Percentiles rank a stretch among this genome's conserved stretches.
phyloP scores from a whole-genome alignment of 2,329 filamentous ascomycete genomes.

The Aspergillus terreus region DNA sequence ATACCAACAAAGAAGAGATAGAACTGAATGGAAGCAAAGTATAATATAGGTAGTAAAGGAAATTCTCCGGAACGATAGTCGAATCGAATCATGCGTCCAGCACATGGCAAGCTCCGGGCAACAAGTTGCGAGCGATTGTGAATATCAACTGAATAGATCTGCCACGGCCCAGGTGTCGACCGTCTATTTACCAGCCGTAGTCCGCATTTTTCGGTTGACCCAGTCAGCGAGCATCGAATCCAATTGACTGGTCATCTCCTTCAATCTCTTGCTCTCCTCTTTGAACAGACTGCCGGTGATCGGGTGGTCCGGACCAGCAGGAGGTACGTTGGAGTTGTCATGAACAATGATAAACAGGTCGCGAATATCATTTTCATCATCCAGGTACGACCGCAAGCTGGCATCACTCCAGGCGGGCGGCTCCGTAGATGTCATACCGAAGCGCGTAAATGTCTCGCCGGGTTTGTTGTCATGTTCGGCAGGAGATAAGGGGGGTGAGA shows the following conservation, averaged over 20 bases:
- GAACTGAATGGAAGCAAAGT: constrained; percentile 9
- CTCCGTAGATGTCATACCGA: constrained; percentile 53
- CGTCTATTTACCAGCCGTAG: constrained; percentile 16
- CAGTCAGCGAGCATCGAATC: constrained; percentile 83
- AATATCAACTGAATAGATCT: background rate
- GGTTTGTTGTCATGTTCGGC: constrained; percentile 26
- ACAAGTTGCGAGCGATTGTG: background rate
- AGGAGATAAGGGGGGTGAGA: constrained; percentile 58
- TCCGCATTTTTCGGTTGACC: constrained; percentile 51
- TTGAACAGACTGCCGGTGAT: constrained; percentile 75
- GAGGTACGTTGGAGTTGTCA: constrained; percentile 79
- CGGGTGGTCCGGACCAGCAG: constrained; percentile 79
- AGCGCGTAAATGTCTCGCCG: constrained; percentile 46
- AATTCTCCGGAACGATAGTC: constrained; percentile 1
- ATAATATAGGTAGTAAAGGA: constrained; percentile 8
- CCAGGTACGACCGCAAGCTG: constrained; percentile 82
- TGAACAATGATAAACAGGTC: constrained; percentile 90
- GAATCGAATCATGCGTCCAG: constrained; percentile 16
- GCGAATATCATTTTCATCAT: constrained; percentile 81
- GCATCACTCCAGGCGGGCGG: constrained; percentile 79
- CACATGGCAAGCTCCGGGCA: constrained; percentile 17
- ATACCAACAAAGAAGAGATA: constrained; percentile 9
- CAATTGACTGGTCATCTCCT: constrained; percentile 83
- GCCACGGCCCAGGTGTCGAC: background rate
- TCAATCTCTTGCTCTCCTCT: constrained; percentile 80